These are phyloP conservation scores for Sparassis latifolia DNA, from an alignment of 1,284 basidiomycete genomes.

Conservation along the genomic window DNA sequence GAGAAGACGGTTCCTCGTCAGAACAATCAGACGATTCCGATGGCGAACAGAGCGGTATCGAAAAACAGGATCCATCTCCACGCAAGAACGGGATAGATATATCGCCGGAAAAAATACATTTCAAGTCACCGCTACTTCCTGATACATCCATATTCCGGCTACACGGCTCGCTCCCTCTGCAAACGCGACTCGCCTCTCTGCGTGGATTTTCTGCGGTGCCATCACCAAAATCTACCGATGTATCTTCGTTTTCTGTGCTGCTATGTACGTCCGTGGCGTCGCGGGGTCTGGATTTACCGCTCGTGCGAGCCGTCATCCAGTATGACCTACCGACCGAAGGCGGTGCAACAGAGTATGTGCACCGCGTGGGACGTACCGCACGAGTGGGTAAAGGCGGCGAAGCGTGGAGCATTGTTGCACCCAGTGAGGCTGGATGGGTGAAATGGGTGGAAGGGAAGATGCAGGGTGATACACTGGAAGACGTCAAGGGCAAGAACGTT, in stretches of 20 bases:
- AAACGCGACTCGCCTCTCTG: conserved; percentile 78
- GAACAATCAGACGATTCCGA: conserved; percentile 20
- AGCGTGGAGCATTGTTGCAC: conserved; percentile 89
- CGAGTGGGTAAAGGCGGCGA: conserved; percentile 86
- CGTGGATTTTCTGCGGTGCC: conserved; percentile 67
- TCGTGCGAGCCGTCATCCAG: conserved; percentile 93
- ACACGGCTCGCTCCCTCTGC: conserved; percentile 87
- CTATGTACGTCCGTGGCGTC: conserved; percentile 97
- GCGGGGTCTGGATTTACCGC: conserved; percentile 93
- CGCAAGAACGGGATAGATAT: conserved; percentile 23
- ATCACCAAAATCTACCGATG: conserved; percentile 21
- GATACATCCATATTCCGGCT: conserved; percentile 83
- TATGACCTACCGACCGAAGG: conserved; percentile 98
- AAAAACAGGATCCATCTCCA: conserved; percentile 17
- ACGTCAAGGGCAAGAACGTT: conserved; percentile 35
- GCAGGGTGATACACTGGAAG: conserved; percentile 35
- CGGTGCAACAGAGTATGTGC: conserved; percentile 94
- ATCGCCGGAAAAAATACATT: conserved; percentile 39
- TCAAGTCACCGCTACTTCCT: conserved; percentile 75
- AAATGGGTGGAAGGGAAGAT: conserved; percentile 82
- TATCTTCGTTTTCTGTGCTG: conserved; percentile 60
- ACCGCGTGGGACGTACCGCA: conserved; percentile 94
- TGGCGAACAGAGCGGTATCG: conserved; percentile 4
- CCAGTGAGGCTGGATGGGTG: conserved; percentile 86
- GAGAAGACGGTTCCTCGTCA: conserved; percentile 17